Evolutionary conservation across 768 basidiomycete genomes (phyloP).

Genomic region (Boletus pseudopeckii): DNA sequence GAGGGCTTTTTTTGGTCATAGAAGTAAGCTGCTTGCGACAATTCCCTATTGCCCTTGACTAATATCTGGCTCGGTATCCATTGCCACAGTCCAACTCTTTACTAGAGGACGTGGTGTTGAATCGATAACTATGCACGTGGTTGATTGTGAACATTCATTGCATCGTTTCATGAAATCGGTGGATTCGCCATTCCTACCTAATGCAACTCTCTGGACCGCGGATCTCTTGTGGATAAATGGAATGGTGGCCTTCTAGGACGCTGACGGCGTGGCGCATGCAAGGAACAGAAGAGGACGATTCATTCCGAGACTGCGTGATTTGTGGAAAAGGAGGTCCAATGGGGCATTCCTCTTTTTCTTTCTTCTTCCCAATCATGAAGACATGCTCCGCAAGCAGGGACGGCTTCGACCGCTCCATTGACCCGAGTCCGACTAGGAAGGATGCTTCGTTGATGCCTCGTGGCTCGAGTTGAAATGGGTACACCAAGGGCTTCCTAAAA

Average conservation of each 20-base stretch:
- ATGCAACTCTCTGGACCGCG: slow-evolving; percentile 2
- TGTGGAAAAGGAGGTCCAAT: too few relatives aligned
- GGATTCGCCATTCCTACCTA: slow-evolving; percentile 10
- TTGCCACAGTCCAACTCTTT: neutral
- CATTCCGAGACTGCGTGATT: neutral
- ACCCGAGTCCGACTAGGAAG: slow-evolving; percentile 43
- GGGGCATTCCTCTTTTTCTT: too few relatives aligned
- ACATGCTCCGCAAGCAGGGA: slow-evolving; percentile 35
- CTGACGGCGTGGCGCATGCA: neutral
- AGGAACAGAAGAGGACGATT: neutral
- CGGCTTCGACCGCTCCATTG: too few relatives aligned
- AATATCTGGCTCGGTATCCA: neutral
- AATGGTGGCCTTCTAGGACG: neutral
- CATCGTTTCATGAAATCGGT: neutral
- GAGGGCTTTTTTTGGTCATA: neutral
- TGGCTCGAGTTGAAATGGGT: slow-evolving; percentile 55
- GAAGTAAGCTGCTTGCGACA: neutral
- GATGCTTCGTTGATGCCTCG: slow-evolving; percentile 53
- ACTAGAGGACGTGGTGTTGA: neutral
- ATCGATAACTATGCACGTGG: neutral
- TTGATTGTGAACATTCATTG: neutral
- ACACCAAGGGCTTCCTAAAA: slow-evolving; percentile 1
- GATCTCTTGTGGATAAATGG: slow-evolving; percentile 2
- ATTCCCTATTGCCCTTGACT: too few relatives aligned
- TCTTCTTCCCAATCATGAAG: too few relatives aligned